Base-by-base conservation (phyloP, 1,284 basidiomycete genomes). In the Athelia sp. region DNA sequence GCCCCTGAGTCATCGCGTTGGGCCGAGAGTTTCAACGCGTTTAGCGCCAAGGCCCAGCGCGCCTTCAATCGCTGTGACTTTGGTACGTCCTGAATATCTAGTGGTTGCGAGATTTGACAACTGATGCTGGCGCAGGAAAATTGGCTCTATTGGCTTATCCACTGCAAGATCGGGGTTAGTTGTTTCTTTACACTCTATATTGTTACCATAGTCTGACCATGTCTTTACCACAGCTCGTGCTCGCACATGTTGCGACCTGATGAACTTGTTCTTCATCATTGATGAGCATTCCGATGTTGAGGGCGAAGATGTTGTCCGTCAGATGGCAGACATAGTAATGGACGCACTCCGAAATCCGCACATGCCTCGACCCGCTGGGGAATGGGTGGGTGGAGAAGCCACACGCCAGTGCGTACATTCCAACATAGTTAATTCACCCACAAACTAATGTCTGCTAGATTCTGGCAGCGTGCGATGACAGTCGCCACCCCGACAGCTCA, bases 251-350 rank as follows among this genome's bases (percentile, higher is more conserved):
- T 74, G 74, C 46, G 72, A 77, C 51, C 52, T 73, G 10, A 71
- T 75, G 66, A 70, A 70, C 38, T 49, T 73, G 1, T 64, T 71
- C 55, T 74, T 73, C 50, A 48, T 72, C 9, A 62, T 71, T 48
- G 73, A 78, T 48, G 69, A 73, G 51, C 65, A 69, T 43, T 69
- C 71, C 1, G 74, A 77, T 55, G 59, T 63, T 18, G 61, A 56
- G 1, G 54, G 63, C 18, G 59, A 56, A 1, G 38, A 56, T 1
- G 64, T 57, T 2, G 73, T 66, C 4, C 56, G 57, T 13, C 26
- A 51, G 31, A 61, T 63, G 13, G 65, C 62, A 0, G 58, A 60
- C 1, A 61, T 65, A 26, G 60, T 72, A 17, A 64, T 70, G 54
- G 59, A 69, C 42, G 65, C 64, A 4, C 55, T 73, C 38, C 43